Base-by-base conservation (phyloP, 2,329 filamentous ascomycete species). In the Triangularia setosa region DNA sequence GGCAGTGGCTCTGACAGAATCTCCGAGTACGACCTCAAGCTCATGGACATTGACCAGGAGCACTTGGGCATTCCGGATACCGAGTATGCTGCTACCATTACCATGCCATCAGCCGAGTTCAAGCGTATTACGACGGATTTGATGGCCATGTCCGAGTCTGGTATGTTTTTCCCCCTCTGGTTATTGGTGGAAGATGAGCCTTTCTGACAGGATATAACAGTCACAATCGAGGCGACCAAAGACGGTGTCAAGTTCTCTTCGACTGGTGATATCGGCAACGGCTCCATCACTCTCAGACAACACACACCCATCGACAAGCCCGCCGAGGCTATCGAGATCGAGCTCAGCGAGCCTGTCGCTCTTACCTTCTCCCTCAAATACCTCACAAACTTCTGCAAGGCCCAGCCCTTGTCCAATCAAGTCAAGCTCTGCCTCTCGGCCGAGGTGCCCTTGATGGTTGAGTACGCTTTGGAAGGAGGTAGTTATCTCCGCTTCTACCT, bases 1-100 rank as follows among this genome's bases (percentile, higher is more conserved):
- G 96, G 88, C 83, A 83, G 86, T 70, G 88, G 90, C 75, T 91
- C 87, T 73, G 95, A 99, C 79, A 87, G 95, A 71, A 87, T 99
- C 76, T 96, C 92, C 86, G 96, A 99, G 84, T 99, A 99, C 79
- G 95, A 99, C 79, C 91, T 99, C 80, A 99, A 99, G 86, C 88
- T 99, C 77, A 99, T 99, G 95, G 95, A 99, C 78, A 99, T 99
- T 78, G 95, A 99, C 80, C 96, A 99, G 83, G 95, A 99, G 85
- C 95, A 99, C 79, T 83, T 99, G 79, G 95, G 95, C 68, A 99
- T 99, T 73, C 95, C 95, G 16, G 94, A 99, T 73, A 99, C 96
- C n/a, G 95, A 99, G 75, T 99, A 99, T 76, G 90, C 93, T 44
- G 91, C 95, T 57, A 95, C 91, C 18, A 91, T 99, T 69, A 83